Evolutionary conservation across 495 filamentous ascomycete species (phyloP), one percentile per base, ranked within the genome.

Genomic region (Pseudoneurospora amorphoporcata): DNA sequence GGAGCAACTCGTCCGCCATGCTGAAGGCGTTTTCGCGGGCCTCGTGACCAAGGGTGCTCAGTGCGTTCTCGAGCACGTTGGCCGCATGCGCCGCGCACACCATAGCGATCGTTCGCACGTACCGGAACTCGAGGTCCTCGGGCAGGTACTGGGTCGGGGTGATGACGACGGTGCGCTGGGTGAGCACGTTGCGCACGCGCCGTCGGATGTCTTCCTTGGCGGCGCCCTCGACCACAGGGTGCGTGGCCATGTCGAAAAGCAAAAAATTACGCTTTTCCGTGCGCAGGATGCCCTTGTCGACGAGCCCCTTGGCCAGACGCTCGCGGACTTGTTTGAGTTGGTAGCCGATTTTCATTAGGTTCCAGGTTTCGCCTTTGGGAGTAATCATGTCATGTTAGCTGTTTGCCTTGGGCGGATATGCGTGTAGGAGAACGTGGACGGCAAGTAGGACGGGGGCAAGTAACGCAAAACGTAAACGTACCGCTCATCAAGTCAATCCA

Each of bases 401-500:
- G 4, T 23, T 19, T 42, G 3, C 41, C 41, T 68, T 53, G 43
- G 39, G 42, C 10, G 42, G 35, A 45, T 8, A 40, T 10, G 32
- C 39, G 5, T 35, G 9, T 35, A n/a, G 23, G 37, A n/a, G 23
- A 29, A 17, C 5, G 12, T 19, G 3, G 19, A 65, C 16, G 72
- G 19, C 65, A 68, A 8, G 65, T 68, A 35, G 61, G 19, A 47
- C 53, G 61, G 19, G 47, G 68, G 14, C 61, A 40, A 42, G 14
- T 12, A 23, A 41, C 39, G 16, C 41, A 17, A 42, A 42, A 73
- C 87, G 70, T 91, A 42, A 42, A 73, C 87, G 70, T 91, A 98
- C 95, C 95, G 77, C 93, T 97, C 93, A 99, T 92, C 73, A 99
- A 85, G 80, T 99, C 95, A 81, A 99, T 98, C 95, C 95, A 99